Conservation (phyloP, 352 stramenopile species). For the Phytophthora citricola region DNA sequence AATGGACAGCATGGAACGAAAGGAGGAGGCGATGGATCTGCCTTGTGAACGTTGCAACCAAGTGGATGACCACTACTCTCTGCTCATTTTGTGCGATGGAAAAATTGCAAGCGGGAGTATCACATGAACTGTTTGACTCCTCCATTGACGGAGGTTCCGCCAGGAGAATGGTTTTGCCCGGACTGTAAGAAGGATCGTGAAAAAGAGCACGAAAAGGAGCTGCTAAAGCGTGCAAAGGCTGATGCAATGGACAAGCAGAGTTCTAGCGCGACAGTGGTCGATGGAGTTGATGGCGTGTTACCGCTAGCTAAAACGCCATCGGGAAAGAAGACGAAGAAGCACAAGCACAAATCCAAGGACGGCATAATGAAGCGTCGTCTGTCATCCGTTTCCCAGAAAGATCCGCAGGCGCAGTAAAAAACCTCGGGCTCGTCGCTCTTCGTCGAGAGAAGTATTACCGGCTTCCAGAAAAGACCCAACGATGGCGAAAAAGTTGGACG, state of each 20-base stretch:
- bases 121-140: conserved; percentile 87
- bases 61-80: conserved; percentile 82
- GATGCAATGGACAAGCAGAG: conserved; percentile 34
- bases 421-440: conserved; percentile 44
- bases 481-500: conserved; percentile 43
- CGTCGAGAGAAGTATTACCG: conserved; percentile 54
- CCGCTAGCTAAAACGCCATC: conserved; percentile 22
- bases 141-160: conserved; percentile 64
- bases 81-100: conserved; percentile 86
- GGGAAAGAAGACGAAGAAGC: conserved; percentile 59
- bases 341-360: conserved; percentile 67
- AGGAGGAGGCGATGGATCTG: conserved; percentile 70
- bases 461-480: conserved; percentile 36
- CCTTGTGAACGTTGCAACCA: conserved; percentile 86
- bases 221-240: conserved; percentile 33
- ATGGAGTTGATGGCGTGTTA: conserved; percentile 23
- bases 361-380: conserved; percentile 65
- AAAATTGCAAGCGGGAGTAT: conserved; percentile 83
- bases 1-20: conserved; percentile 68
- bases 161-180: conserved; percentile 83
- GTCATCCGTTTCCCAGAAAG: conserved; percentile 52
- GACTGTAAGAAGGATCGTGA: conserved; percentile 61
- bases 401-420: conserved; percentile 49
- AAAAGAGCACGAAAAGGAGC: conserved; percentile 55
- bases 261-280: conserved; percentile 15